Evolutionary conservation across 1,284 basidiomycete species (phyloP), one percentile per base, ranked within the genome.

Genomic region (Ceraceosorus bombacis): DNA sequence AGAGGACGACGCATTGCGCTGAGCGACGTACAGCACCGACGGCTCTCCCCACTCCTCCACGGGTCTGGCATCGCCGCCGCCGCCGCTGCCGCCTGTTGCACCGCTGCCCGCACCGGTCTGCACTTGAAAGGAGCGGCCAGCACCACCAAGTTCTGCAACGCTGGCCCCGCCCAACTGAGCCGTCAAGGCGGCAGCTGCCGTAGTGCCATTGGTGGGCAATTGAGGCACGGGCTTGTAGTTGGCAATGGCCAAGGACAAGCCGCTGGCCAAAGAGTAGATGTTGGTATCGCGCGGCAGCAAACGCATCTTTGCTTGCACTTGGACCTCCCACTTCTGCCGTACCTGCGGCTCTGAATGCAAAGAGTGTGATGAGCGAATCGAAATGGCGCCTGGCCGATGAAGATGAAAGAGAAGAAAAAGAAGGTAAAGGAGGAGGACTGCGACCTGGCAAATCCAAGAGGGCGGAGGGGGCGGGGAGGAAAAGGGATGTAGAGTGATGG

Each of bases 181-280:
- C 27, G 27, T 27, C 27, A 27, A 27, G 27, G 27, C 27, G 2
- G 43, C 43, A 13, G 43, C 27, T 13, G 5, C 13, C 38, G 17
- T 51, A 15, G 57, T 10, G 6, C 39, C 41, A 9, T 6, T 54
- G 4, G 54, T 58, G 1, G 69, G 63, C 2, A 71, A 55, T 57
- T 71, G 69, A 5, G 75, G 75, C 17, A 72, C 67, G 13, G 75
- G 75, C 65, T 77, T 77, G 68, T 77, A 77, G 62, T 76, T 74
- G 52, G 75, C 75, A 7, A 67, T 57, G n/a, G 66, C 70, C 27
- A 77, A 64, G 38, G 72, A 74, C 2, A 77, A 70, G 37, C 66
- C 62, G 39, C 59, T 64, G 38, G 73, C 74, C 40, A 77, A 53
- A 6, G 67, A 53, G 49, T 57, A 65, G 37, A 72, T 43, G 59